Evolutionary conservation across 345 rosid species (phyloP), one percentile per base, ranked within the genome.

Genomic region (Schrenkiella parvula): DNA sequence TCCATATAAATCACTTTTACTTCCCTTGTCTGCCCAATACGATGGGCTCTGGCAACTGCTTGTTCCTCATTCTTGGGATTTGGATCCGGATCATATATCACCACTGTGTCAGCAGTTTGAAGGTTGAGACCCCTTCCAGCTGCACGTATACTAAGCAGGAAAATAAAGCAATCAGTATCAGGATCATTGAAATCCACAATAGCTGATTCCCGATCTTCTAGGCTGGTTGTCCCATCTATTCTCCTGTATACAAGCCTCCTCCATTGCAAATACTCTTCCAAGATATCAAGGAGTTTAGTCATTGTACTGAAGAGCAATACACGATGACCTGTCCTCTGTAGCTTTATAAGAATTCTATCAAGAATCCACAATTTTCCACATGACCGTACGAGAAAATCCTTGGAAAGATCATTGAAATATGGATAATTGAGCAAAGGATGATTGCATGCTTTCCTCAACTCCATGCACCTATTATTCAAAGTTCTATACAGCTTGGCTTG

Each of bases 121-220:
- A 95, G 98, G 86, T 95, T 95, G 78, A 95, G 99, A 81, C 99
- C 99, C 78, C 99, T 84, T 47, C 99, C 98, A 79, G 99, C 98
- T 5, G 99, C 99, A 73, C 98, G 97, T 60, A 95, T 95, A 64
- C 99, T 95, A 32, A 95, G 93, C 84, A 95, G 77, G 82, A 95
- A 95, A 74, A 95, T 92, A 72, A 95, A 95, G 81, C 96, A 90
- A 60, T 92, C 99, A 11, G 99, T 89, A 64, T 17, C 74, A 59
- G 85, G 89, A 79, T 90, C 83, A 76, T 95, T 95, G 61, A 90
- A 95, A 77, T 92, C 99, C 78, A 95, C 96, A 48, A 95, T 95
- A 73, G 99, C 99, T 21, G 98, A 89, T 80, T 95, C 99, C 73
- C 99, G 92, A 82, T 95, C 98, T 87, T 95, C 99, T 75, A 95